Percentiles rank a stretch among this genome's conserved stretches.
These are phyloP conservation scores for Erigeron philadelphicus DNA, from an alignment of 140 eudicot species.

Conservation along the genomic window DNA sequence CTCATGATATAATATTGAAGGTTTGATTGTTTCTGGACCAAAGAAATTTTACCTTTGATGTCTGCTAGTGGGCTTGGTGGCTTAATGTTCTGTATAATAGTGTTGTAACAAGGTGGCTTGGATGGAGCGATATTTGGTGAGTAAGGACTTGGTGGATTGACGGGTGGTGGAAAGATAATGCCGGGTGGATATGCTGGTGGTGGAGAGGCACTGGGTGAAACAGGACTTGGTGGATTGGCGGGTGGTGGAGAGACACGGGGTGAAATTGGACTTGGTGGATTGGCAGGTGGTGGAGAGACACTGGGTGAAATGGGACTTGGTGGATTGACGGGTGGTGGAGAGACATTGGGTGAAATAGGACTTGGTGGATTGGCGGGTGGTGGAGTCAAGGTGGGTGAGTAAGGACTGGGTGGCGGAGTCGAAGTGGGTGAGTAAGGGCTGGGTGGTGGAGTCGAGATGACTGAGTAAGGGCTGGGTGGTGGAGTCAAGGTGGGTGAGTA, in stretches of 20 bases:
- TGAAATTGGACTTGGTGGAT: slow-evolving; percentile 16
- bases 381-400: not conserved
- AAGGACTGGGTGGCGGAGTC: not conserved
- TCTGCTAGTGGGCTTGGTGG: slow-evolving; percentile 20
- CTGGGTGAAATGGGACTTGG: slow-evolving; percentile 13
- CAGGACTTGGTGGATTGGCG: not conserved
- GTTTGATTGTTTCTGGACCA: not conserved
- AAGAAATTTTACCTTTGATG: slow-evolving; percentile 18
- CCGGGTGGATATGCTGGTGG: slow-evolving; percentile 10
- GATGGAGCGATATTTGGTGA: slow-evolving; percentile 5
- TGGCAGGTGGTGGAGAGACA: not conserved
- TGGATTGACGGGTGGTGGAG: slow-evolving; percentile 5
- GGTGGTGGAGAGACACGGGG: slow-evolving; percentile 13
- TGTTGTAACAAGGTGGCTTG: slow-evolving; percentile 17
- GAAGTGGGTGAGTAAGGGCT: not conserved
- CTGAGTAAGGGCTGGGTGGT: not conserved
- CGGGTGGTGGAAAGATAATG: not conserved
- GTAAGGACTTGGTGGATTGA: slow-evolving; percentile 6
- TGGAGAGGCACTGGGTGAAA: not conserved
- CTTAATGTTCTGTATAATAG: not conserved
- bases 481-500: not conserved
- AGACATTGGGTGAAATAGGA: not conserved
- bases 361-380: slow-evolving; percentile 15
- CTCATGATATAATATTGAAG: not conserved
- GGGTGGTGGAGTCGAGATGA: not conserved